A percentile compares a stretch with the other conserved stretches of the same genome.
Conservation (phyloP, 768 basidiomycete genomes). For the Rhodosporidiobolus sp. region DNA sequence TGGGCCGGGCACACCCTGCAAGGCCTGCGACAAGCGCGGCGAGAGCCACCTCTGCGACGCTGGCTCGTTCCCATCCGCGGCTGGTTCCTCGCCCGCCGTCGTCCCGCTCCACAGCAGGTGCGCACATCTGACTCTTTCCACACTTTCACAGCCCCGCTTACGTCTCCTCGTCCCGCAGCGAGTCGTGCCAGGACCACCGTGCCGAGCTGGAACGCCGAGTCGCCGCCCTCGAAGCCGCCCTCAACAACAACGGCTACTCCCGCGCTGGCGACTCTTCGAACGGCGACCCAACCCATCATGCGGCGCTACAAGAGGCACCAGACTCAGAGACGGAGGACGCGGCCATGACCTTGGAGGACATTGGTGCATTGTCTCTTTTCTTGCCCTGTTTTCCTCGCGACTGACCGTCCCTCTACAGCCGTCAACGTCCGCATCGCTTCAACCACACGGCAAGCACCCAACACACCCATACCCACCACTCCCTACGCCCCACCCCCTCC, state of each 20-base stretch:
- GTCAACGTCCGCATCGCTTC: conserved; percentile 24
- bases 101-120: not conserved
- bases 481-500: not conserved
- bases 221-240: conserved; percentile 12
- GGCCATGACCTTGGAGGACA: conserved; percentile 34
- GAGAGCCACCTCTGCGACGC: conserved; percentile 16
- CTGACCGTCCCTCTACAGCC: not conserved
- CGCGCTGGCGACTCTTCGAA: no score
- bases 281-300: not conserved
- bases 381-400: not conserved
- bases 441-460: not conserved
- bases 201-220: conserved; percentile 26
- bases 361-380: conserved; percentile 9
- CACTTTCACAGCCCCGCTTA: not conserved
- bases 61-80: not conserved
- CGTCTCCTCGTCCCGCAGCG: not conserved
- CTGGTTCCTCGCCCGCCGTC: not conserved
- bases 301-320: not conserved
- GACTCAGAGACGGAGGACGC: conserved; percentile 33
- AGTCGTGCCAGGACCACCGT: conserved; percentile 17
- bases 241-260: not conserved
- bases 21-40: conserved; percentile 30
- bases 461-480: not conserved
- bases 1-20: conserved; percentile 14
- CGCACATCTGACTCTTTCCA: not conserved